Evolutionary conservation across 1,139 yeast species (phyloP).

Genomic region (Kodamaea derodonti): DNA sequence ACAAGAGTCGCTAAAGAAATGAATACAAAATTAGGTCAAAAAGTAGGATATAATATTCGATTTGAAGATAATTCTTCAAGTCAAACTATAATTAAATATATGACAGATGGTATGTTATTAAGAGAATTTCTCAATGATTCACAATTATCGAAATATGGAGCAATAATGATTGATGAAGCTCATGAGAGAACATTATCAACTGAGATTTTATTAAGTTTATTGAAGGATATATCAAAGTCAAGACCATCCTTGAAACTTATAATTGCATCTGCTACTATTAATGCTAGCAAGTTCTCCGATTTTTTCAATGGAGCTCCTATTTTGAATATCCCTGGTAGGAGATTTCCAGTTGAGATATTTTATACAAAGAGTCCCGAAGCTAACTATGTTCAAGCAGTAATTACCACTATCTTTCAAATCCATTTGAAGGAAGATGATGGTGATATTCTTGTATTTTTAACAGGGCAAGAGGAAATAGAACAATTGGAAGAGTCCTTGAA

Average conservation of each 20-base stretch:
- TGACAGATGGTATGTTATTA: constrained; percentile 93
- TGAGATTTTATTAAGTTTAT: constrained; percentile 77
- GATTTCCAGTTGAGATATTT: constrained; percentile 83
- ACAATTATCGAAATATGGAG: constrained; percentile 62
- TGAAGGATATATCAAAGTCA: constrained; percentile 63
- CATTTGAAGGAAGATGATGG: constrained; percentile 56
- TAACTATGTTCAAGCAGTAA: constrained; percentile 83
- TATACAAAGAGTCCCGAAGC: constrained; percentile 89
- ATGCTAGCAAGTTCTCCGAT: constrained; percentile 77
- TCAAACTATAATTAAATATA: constrained; percentile 69
- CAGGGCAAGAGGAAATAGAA: constrained; percentile 93
- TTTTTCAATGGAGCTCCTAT: constrained; percentile 84
- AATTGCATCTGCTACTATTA: constrained; percentile 92
- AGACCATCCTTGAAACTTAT: constrained; percentile 70
- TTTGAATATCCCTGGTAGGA: constrained; percentile 82
- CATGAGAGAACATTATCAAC: constrained; percentile 94
- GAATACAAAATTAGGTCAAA: constrained; percentile 64
- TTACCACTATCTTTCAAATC: constrained; percentile 76
- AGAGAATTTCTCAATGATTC: constrained; percentile 84
- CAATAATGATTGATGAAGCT: constrained; percentile 93
- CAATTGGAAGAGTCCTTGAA: constrained; percentile 65
- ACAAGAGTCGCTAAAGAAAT: constrained; percentile 87
- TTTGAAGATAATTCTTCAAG: constrained; percentile 73
- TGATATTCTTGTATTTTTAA: constrained; percentile 81
- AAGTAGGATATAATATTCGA: constrained; percentile 85